Evolutionary conservation across 2,329 filamentous ascomycete genomes (phyloP).

Genomic region (Hypocrella siamensis): DNA sequence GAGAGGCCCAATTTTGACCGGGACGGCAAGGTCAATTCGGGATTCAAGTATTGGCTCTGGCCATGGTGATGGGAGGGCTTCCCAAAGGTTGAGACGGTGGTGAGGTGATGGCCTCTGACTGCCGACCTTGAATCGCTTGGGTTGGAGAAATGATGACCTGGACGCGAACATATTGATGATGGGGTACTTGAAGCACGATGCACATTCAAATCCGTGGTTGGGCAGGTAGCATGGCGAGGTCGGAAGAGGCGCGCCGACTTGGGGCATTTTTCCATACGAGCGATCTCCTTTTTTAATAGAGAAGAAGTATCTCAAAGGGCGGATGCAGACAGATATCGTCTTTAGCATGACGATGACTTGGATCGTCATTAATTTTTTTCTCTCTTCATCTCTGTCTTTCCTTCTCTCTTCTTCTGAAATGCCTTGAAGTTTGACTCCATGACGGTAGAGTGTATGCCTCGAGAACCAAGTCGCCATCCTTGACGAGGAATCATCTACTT

Average conservation of each 20-base stretch:
- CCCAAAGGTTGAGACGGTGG: conserved; percentile 29
- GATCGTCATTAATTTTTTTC: too few relatives aligned
- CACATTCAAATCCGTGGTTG: too few relatives aligned
- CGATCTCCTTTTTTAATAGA: too few relatives aligned
- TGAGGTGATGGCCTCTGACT: conserved; percentile 31
- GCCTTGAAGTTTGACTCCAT: too few relatives aligned
- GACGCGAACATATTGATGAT: too few relatives aligned
- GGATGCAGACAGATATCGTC: background rate
- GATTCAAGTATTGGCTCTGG: conserved; percentile 35
- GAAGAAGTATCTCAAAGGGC: too few relatives aligned
- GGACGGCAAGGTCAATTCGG: conserved; percentile 33
- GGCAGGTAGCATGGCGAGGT: too few relatives aligned
- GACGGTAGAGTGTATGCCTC: background rate
- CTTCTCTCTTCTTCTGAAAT: too few relatives aligned
- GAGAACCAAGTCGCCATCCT: background rate
- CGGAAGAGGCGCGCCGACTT: too few relatives aligned
- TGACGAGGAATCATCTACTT: conserved; percentile 5
- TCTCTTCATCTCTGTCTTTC: too few relatives aligned
- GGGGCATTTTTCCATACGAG: background rate
- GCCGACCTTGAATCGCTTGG: conserved; percentile 23
- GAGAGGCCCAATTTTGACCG: conserved; percentile 46
- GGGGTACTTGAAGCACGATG: too few relatives aligned
- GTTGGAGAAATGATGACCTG: too few relatives aligned
- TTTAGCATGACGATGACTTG: background rate
- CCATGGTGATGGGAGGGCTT: background rate